Conservation (phyloP, 139 green algal genomes). For the Coelastrella sp. region DNA sequence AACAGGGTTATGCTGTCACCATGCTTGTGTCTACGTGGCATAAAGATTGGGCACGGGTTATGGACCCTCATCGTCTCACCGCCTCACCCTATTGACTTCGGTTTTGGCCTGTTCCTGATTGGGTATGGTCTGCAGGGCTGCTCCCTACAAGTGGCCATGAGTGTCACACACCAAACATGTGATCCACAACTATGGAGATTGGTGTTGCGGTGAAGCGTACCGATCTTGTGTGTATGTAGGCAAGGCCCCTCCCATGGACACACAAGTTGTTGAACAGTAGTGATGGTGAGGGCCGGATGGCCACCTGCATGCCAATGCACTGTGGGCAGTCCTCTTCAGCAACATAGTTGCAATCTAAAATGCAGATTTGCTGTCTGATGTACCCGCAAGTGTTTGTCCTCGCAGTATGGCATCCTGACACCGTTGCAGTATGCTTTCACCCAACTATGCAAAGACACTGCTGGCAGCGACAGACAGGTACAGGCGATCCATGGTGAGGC, state of each 20-base stretch:
- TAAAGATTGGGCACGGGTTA: too few species aligned
- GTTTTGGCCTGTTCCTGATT: neutral
- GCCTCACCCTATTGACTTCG: neutral
- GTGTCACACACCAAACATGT: too few species aligned
- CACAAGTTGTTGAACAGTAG: constrained; percentile 47
- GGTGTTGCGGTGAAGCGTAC: neutral
- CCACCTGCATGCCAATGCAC: too few species aligned
- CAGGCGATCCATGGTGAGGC: too few species aligned
- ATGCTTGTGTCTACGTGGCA: too few species aligned
- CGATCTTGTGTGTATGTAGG: constrained; percentile 29
- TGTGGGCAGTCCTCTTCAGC: neutral
- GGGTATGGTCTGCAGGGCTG: neutral
- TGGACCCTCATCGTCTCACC: neutral
- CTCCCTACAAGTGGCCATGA: constrained; percentile 23
- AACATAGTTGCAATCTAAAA: neutral
- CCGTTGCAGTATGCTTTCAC: too few species aligned
- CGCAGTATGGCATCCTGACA: constrained; percentile 4
- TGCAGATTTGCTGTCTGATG: neutral
- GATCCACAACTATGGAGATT: too few species aligned
- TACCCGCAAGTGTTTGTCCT: constrained; percentile 23
- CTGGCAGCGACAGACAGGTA: too few species aligned
- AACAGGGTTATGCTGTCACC: too few species aligned
- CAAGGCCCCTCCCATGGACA: constrained; percentile 10
- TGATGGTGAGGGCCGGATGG: constrained; percentile 20
- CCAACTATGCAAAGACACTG: too few species aligned